Base-by-base conservation (phyloP, 495 filamentous ascomycete species). In the Paragyromitra xinjiangensis region DNA sequence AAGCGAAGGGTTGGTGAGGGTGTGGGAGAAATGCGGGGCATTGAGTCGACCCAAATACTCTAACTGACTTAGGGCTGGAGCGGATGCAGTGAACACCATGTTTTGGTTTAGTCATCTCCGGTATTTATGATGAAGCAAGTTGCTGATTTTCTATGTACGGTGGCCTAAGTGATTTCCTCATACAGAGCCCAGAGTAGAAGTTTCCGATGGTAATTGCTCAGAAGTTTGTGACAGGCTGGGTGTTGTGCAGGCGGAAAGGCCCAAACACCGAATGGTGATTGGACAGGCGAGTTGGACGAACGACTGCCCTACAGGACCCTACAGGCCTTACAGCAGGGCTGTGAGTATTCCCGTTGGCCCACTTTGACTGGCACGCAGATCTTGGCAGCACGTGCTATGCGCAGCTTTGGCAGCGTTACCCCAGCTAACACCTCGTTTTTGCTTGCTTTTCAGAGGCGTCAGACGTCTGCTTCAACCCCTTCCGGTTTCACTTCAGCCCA, bases 401-500 rank as follows among this genome's bases (percentile, higher is more conserved):
- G 44, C 65, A 67, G 39, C 50, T 59, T 58, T 71, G 66, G 73
- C 67, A 70, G 62, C 29, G 67, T 78, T 79, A 79, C 77, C 74
- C 76, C 74, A 78, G 75, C 73, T 78, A 45, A 74, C 73, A 50
- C 37, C 53, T 66, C 66, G 39, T 37, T 68, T 71, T 75, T 58
- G 51, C 56, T 78, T 78, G 71, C 66, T 77, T 76, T 76, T 70
- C 66, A 34, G 48, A 79, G 77, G 74, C 77, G 77, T 79, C 77
- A 79, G 73, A 77, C 74, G 74, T 79, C 73, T 71, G 73, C 64
- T 70, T 66, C 63, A 66, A 66, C 77, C 75, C 77, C 74, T 79
- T 78, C 75, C 77, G 66, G 77, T 79, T 79, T 79, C 77, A 79
- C 77, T 63, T 79, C 77, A 79, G 77, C 77, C 77, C 77, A 79